phyloP scores from a whole-genome alignment of 1,284 basidiomycete species.

The Leccinum solheimii region DNA sequence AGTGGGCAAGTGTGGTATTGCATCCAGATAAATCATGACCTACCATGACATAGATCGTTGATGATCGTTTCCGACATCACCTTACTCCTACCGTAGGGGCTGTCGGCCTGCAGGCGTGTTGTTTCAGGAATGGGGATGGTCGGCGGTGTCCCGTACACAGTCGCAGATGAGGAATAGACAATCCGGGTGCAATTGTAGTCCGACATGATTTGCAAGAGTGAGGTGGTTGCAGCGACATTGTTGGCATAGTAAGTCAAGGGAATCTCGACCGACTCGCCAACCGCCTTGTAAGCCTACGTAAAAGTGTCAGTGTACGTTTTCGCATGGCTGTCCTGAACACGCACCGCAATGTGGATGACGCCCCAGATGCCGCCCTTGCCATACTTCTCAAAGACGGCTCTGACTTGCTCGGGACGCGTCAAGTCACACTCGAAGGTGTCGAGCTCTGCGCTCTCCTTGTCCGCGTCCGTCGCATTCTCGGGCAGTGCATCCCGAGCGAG shows the following conservation, averaged over 20 bases:
- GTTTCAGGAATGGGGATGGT: conserved; percentile 94
- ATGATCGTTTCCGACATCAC: conserved; percentile 92
- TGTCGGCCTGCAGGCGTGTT: conserved; percentile 86
- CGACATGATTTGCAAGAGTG: conserved; percentile 82
- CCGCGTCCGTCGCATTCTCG: conserved; percentile 59
- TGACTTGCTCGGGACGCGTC: conserved; percentile 68
- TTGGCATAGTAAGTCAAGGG: conserved; percentile 92
- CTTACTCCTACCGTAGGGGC: conserved; percentile 95
- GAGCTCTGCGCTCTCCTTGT: conserved; percentile 68
- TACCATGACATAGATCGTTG: conserved; percentile 84
- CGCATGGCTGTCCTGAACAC: conserved; percentile 31
- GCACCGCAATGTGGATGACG: conserved; percentile 90
- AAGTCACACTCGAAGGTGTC: conserved; percentile 76
- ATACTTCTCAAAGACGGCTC: conserved; percentile 79
- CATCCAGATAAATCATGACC: conserved; percentile 25
- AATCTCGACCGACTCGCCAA: conserved; percentile 95
- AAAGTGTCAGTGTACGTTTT: not conserved
- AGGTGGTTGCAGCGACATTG: conserved; percentile 86
- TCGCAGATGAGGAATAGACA: conserved; percentile 98
- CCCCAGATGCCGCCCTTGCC: conserved; percentile 96
- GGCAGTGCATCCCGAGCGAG: conserved; percentile 75
- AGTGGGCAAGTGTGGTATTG: conserved; percentile 10
- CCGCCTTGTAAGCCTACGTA: conserved; percentile 90
- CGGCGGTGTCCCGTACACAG: conserved; percentile 97
- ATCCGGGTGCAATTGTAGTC: conserved; percentile 82